A percentile compares a stretch with the other conserved stretches of the same genome.
These are phyloP conservation scores for Ganoderma lingzhi DNA, from an alignment of 1,284 basidiomycete species.

Conservation along the genomic window DNA sequence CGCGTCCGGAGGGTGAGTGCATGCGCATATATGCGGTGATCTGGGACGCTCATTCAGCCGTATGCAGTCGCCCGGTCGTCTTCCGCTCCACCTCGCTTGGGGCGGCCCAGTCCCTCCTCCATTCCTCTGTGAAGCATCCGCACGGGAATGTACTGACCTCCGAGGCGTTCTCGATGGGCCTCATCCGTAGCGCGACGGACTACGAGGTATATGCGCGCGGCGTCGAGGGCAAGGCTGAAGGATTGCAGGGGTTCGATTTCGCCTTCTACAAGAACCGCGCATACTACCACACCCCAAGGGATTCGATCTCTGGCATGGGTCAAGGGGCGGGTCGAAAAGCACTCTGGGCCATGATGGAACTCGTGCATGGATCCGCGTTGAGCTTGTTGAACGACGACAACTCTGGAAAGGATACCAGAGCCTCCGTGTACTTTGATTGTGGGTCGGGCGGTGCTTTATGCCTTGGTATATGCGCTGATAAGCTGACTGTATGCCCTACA, in stretches of 20 bases:
- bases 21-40: not conserved
- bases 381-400: conserved; percentile 55
- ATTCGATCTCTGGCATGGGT: conserved; percentile 60
- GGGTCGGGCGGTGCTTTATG: conserved; percentile 37
- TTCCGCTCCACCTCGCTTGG: conserved; percentile 69
- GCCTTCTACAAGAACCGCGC: conserved; percentile 78
- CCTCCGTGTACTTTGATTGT: conserved; percentile 77
- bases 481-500: conserved; percentile 1
- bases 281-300: conserved; percentile 71
- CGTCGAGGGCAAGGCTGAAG: conserved; percentile 37
- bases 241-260: conserved; percentile 73
- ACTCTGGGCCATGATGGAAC: conserved; percentile 81
- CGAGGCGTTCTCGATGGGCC: conserved; percentile 68
- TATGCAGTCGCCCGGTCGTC: conserved; percentile 59
- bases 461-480: not conserved
- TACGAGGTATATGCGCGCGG: conserved; percentile 63
- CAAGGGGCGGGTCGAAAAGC: conserved; percentile 56
- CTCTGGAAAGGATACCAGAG: conserved; percentile 41
- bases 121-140: conserved; percentile 58
- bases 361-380: conserved; percentile 59
- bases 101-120: conserved; percentile 57
- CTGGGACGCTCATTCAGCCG: not conserved
- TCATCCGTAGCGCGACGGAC: conserved; percentile 74
- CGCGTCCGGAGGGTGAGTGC: conserved; percentile 75
- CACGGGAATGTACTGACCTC: conserved; percentile 72